phyloP scores from a whole-genome alignment of 169 alveolate genomes.

The Babesia sp. region DNA sequence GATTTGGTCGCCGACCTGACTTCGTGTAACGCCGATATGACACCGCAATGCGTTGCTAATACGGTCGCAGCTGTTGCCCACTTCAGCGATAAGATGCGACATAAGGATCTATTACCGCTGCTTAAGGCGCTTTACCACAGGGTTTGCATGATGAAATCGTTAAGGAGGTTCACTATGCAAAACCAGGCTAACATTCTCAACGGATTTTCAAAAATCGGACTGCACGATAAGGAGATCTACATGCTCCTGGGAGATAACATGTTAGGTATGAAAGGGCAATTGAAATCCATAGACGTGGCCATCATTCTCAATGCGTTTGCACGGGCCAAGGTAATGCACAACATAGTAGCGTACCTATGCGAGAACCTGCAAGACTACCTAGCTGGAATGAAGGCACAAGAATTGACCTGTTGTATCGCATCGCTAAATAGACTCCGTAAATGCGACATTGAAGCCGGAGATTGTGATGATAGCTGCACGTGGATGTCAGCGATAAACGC shows the following conservation, averaged over 20 bases:
- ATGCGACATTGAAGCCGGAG: background rate
- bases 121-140: constrained; percentile 22
- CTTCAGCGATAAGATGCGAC: constrained; percentile 11
- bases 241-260: constrained; percentile 5
- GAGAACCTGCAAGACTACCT: background rate
- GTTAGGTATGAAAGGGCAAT: background rate
- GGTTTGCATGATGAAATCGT: background rate
- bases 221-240: background rate
- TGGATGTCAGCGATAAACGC: constrained; percentile 4
- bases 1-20: constrained; percentile 10
- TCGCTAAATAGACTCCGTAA: constrained; percentile 10
- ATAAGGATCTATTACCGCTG: background rate
- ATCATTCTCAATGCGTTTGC: constrained; percentile 28
- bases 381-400: constrained; percentile 12
- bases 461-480: background rate
- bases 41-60: constrained; percentile 70
- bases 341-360: constrained; percentile 1
- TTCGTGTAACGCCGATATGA: constrained; percentile 22
- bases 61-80: constrained; percentile 49
- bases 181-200: constrained; percentile 58
- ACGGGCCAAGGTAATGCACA: constrained; percentile 14
- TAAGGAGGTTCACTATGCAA: constrained; percentile 42
- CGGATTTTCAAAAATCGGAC: constrained; percentile 54
- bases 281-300: constrained; percentile 50
- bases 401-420: constrained; percentile 7